Evolutionary conservation across 768 basidiomycete species (phyloP).

Genomic region (Russula abietina): DNA sequence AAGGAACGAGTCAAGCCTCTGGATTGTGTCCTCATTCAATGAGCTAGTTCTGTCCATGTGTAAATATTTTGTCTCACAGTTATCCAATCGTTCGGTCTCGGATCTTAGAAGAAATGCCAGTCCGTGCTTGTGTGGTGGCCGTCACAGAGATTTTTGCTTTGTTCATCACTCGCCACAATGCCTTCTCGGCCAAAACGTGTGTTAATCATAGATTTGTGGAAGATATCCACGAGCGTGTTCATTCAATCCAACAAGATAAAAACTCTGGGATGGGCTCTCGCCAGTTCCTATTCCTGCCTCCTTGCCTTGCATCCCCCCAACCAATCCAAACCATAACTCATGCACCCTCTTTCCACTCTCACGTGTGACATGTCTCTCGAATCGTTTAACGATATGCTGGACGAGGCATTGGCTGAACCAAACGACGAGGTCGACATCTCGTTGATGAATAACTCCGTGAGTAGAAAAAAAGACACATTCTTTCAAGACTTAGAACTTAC

Average conservation of each 20-base stretch:
- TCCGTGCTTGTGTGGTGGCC: background rate
- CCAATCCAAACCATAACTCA: background rate
- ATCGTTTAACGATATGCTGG: background rate
- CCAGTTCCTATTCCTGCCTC: too few relatives aligned
- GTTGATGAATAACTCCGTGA: background rate
- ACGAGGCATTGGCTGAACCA: background rate
- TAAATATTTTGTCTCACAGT: background rate
- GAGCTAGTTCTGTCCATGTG: background rate
- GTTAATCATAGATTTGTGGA: conserved; percentile 2
- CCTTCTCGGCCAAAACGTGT: background rate
- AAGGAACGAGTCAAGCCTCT: too few relatives aligned
- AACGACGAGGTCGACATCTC: background rate
- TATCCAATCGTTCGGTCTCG: background rate
- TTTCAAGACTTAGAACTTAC: background rate
- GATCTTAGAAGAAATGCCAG: background rate
- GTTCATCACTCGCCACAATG: background rate
- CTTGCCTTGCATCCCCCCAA: background rate
- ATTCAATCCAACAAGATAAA: background rate
- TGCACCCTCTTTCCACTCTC: background rate
- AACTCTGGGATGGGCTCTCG: background rate
- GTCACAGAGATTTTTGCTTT: background rate
- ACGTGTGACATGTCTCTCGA: background rate
- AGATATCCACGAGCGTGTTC: background rate
- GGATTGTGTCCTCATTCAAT: background rate
- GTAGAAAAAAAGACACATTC: background rate